Conservation (phyloP, 495 filamentous ascomycete genomes). For the Lasiosphaeris hirsuta region DNA sequence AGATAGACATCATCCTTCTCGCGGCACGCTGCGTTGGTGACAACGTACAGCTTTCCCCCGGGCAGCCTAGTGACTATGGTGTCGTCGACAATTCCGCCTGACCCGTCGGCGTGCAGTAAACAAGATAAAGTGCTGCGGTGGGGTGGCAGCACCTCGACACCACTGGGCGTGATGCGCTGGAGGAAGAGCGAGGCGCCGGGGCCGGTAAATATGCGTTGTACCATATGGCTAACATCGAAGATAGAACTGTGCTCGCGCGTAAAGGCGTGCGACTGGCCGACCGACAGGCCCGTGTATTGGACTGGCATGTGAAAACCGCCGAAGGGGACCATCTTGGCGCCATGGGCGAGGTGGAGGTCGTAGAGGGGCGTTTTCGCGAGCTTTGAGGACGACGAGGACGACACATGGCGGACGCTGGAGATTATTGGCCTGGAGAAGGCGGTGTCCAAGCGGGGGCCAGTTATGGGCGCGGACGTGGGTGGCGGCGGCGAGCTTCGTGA, state of each 20-base stretch:
- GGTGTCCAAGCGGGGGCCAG: not conserved
- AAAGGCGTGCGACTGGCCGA: constrained; percentile 80
- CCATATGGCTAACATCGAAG: constrained; percentile 86
- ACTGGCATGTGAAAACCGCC: constrained; percentile 92
- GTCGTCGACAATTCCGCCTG: constrained; percentile 92
- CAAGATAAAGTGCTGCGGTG: constrained; percentile 74
- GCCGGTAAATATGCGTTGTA: constrained; percentile 65
- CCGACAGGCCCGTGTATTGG: constrained; percentile 70
- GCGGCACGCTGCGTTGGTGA: constrained; percentile 92
- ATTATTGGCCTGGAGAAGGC: not conserved
- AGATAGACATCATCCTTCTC: constrained; percentile 83
- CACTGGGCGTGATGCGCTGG: constrained; percentile 73
- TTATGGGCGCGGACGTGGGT: not conserved
- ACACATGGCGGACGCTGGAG: constrained; percentile 18
- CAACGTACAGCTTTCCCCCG: constrained; percentile 76
- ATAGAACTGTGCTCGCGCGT: constrained; percentile 81
- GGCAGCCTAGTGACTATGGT: constrained; percentile 76
- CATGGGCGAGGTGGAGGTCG: constrained; percentile 73
- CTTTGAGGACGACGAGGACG: constrained; percentile 31
- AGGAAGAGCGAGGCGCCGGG: constrained; percentile 75
- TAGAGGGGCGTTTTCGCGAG: constrained; percentile 74
- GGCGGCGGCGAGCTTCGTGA: not conserved
- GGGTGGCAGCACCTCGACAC: constrained; percentile 38
- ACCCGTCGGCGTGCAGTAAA: constrained; percentile 66
- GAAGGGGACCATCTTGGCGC: constrained; percentile 96